phyloP scores from a whole-genome alignment of 108 stramenopile genomes.

The Fistulifera solaris region DNA sequence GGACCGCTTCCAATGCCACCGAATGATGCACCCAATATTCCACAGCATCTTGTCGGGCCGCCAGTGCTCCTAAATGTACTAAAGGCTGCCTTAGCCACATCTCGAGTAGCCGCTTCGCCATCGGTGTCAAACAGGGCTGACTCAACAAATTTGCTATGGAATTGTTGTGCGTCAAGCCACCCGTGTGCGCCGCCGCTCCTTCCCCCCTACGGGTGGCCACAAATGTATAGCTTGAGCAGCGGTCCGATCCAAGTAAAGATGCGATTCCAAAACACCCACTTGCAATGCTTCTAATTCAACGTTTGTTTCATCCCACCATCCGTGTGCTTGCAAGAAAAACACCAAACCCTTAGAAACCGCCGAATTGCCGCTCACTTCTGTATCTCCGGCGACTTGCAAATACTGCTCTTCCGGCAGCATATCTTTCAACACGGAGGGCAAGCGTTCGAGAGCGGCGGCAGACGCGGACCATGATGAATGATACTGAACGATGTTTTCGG shows the following conservation, averaged over 20 bases:
- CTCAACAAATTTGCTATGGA: slow-evolving; percentile 35
- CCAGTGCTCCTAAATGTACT: slow-evolving; percentile 39
- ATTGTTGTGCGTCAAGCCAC: slow-evolving; percentile 49
- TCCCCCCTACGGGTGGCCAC: slow-evolving; percentile 42
- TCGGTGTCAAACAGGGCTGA: slow-evolving; percentile 50
- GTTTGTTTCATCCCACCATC: too few relatives aligned
- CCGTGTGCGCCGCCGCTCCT: slow-evolving; percentile 38
- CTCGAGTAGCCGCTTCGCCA: slow-evolving; percentile 57
- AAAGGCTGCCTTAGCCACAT: slow-evolving; percentile 78
- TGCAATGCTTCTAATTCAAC: background rate
- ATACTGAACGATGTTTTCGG: too few relatives aligned
- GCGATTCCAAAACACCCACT: slow-evolving; percentile 1
- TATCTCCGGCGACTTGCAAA: too few relatives aligned
- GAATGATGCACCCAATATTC: slow-evolving; percentile 40
- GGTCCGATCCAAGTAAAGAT: slow-evolving; percentile 61
- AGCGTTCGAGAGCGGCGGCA: too few relatives aligned
- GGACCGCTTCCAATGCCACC: slow-evolving; percentile 51
- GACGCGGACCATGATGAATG: too few relatives aligned
- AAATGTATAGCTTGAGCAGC: slow-evolving; percentile 70
- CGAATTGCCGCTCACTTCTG: too few relatives aligned
- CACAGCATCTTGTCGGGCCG: slow-evolving; percentile 66
- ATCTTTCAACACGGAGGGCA: too few relatives aligned
- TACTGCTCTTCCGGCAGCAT: too few relatives aligned
- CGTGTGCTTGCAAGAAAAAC: too few relatives aligned
- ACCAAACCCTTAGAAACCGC: too few relatives aligned